phyloP scores from a whole-genome alignment of 352 stramenopile species.

The Pythium myriotylum region DNA sequence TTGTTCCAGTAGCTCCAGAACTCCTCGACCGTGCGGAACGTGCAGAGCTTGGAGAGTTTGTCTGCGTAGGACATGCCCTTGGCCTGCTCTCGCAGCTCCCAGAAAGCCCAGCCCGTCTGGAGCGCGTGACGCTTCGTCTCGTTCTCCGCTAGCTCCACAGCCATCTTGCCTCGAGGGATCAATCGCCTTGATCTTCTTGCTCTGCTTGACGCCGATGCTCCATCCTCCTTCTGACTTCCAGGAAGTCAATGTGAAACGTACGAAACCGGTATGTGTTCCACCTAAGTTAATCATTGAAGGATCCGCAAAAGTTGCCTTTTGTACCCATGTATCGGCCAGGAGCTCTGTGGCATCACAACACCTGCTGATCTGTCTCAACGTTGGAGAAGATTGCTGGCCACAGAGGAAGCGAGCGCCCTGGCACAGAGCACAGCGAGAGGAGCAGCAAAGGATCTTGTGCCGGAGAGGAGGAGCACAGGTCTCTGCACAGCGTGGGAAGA shows the following conservation, averaged over 20 bases:
- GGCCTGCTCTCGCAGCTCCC: constrained; percentile 80
- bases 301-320: background rate
- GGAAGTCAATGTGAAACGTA: no score
- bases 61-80: constrained; percentile 85
- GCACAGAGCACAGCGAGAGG: no score
- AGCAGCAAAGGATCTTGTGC: no score
- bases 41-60: constrained; percentile 88
- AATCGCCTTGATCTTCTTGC: constrained; percentile 16
- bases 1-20: constrained; percentile 93
- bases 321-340: no score
- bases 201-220: background rate
- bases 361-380: background rate
- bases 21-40: constrained; percentile 85
- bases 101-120: constrained; percentile 85
- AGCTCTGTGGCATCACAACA: no score
- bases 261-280: background rate
- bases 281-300: background rate
- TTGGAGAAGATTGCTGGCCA: no score
- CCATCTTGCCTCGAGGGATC: constrained; percentile 13
- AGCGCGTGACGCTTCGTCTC: constrained; percentile 71
- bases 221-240: constrained; percentile 10
- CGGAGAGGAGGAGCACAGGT: no score
- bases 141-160: constrained; percentile 31
- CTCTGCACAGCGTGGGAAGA: no score
- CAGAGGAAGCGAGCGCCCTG: no score